These are phyloP conservation scores for Mycena metata DNA, from an alignment of 768 basidiomycete species.

Conservation along the genomic window DNA sequence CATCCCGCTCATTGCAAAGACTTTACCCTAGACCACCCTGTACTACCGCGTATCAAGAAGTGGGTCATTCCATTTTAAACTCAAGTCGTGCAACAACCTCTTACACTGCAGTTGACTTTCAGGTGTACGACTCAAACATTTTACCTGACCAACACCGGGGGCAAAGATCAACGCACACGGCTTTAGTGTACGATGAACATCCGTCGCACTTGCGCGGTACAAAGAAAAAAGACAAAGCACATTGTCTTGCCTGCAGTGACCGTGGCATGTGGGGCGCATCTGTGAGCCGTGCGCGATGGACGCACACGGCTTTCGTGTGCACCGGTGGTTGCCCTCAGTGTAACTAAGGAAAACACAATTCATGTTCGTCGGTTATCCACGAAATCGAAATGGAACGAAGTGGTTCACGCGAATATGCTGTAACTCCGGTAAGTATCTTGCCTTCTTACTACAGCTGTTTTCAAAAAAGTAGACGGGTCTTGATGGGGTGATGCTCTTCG, in stretches of 20 bases:
- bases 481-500: neutral
- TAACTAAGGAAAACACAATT: too few species aligned
- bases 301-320: too few species aligned
- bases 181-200: too few species aligned
- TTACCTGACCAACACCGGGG: too few species aligned
- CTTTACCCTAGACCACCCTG: conserved; percentile 56
- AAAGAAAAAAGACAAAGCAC: too few species aligned
- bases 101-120: conserved; percentile 66
- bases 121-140: conserved; percentile 66
- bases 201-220: too few species aligned
- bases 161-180: too few species aligned
- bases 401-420: conserved; percentile 73
- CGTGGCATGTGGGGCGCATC: too few species aligned
- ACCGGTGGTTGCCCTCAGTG: too few species aligned
- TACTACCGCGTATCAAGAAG: conserved; percentile 59
- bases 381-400: conserved; percentile 66
- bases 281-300: too few species aligned
- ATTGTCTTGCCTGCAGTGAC: too few species aligned
- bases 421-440: conserved; percentile 52
- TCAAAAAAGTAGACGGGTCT: neutral
- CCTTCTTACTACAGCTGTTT: conserved; percentile 1
- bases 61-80: conserved; percentile 13
- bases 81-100: neutral
- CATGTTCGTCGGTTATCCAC: conserved; percentile 65
- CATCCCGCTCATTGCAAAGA: conserved; percentile 62